A percentile compares a stretch with the other conserved stretches of the same genome.
Evolutionary conservation across 768 basidiomycete genomes (phyloP).

Genomic region (Leccinum uliginosum): DNA sequence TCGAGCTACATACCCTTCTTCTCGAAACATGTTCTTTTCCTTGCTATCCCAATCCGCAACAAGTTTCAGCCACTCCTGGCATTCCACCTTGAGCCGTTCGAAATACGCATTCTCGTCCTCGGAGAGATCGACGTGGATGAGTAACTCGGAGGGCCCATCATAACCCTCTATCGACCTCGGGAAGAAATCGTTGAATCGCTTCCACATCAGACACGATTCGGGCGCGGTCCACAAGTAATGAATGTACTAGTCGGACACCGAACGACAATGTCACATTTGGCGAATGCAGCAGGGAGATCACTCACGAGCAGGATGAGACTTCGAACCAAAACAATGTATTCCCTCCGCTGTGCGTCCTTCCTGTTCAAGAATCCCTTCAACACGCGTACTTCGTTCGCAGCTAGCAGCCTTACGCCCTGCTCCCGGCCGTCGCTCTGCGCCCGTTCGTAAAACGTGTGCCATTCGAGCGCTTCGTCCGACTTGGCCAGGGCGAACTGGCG

Average conservation of each 20-base stretch:
- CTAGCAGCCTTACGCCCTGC: slow-evolving; percentile 17
- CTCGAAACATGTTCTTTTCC: slow-evolving; percentile 8
- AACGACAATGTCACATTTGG: not conserved
- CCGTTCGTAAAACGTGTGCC: slow-evolving; percentile 23
- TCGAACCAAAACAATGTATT: slow-evolving; percentile 23
- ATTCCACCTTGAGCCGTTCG: slow-evolving; percentile 14
- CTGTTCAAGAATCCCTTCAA: slow-evolving; percentile 10
- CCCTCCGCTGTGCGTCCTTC: slow-evolving; percentile 14
- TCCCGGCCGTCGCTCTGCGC: slow-evolving; percentile 1
- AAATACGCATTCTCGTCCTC: slow-evolving; percentile 21
- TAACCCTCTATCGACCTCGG: slow-evolving; percentile 17
- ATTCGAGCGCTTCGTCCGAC: slow-evolving; percentile 19
- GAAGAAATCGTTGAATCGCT: slow-evolving; percentile 25
- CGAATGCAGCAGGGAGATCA: not conserved
- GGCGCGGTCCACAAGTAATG: slow-evolving; percentile 27
- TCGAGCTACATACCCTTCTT: slow-evolving; percentile 7
- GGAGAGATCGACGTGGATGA: slow-evolving; percentile 23
- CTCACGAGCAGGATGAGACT: slow-evolving; percentile 22
- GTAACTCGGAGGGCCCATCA: slow-evolving; percentile 15
- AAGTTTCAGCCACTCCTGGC: slow-evolving; percentile 14
- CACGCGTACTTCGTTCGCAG: slow-evolving; percentile 11
- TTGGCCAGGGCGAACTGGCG: slow-evolving; percentile 16
- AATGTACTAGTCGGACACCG: slow-evolving; percentile 17
- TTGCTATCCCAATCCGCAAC: slow-evolving; percentile 20
- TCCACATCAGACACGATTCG: slow-evolving; percentile 22